Percentiles rank a stretch among this genome's conserved stretches.
phyloP scores from a whole-genome alignment of 352 stramenopile species.

The Pythium oligandrum region DNA sequence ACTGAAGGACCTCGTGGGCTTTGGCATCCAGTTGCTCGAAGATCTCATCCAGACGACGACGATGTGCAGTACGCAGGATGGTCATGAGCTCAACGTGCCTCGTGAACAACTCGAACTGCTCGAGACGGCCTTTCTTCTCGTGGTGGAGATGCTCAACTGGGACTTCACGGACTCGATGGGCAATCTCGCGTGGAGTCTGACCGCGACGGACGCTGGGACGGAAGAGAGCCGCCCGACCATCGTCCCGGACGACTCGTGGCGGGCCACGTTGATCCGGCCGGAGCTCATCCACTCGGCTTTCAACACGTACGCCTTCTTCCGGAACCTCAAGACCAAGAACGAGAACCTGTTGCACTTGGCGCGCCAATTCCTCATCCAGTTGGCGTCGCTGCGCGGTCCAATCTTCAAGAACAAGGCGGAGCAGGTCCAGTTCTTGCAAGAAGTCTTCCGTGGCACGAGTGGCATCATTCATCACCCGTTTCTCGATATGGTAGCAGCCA shows the following conservation, averaged over 20 bases:
- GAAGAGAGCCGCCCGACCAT: conserved; percentile 39
- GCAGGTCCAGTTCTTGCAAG: conserved; percentile 58
- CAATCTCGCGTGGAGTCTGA: conserved; percentile 71
- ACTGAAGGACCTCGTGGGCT: conserved; percentile 53
- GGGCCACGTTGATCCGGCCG: conserved; percentile 55
- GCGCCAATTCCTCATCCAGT: conserved; percentile 74
- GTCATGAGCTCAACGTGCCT: conserved; percentile 28
- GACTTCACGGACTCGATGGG: conserved; percentile 53
- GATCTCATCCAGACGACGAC: conserved; percentile 70
- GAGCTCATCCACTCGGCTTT: conserved; percentile 82
- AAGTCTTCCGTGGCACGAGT: conserved; percentile 65
- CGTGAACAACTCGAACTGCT: conserved; percentile 68
- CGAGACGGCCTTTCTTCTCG: conserved; percentile 68
- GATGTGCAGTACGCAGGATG: conserved; percentile 30
- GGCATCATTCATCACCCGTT: conserved; percentile 67
- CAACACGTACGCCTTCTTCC: conserved; percentile 82
- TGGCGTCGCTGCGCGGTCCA: conserved; percentile 66
- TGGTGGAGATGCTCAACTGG: conserved; percentile 80
- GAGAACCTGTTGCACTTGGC: conserved; percentile 70
- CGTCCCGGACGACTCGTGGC: conserved; percentile 60
- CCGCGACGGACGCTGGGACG: conserved; percentile 20
- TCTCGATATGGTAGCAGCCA: conserved; percentile 60
- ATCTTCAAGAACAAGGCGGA: conserved; percentile 64
- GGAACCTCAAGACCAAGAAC: conserved; percentile 60
- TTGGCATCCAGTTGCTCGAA: conserved; percentile 61